Evolutionary conservation across 352 stramenopile species (phyloP), one percentile per base, ranked within the genome.

Genomic region (Globisporangium emineosum): DNA sequence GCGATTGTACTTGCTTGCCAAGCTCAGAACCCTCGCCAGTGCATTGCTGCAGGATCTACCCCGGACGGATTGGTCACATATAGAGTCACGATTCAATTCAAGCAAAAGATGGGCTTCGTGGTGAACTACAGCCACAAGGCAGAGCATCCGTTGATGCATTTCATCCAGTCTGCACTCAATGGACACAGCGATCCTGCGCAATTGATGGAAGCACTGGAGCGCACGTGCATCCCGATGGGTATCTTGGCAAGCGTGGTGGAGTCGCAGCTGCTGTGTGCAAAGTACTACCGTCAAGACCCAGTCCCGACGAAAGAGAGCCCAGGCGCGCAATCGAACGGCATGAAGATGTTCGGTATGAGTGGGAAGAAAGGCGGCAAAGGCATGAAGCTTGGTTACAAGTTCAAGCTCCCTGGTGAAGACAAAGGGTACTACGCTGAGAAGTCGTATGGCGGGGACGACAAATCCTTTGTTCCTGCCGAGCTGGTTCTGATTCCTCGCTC

Each of bases 381-480:
- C 65, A 93, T 94, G 80, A 92, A 92, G 61, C 63, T 94, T 40
- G 86, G 83, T 4, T 94, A 94, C 76, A 94, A 94, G 67, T 89
- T 85, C 43, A 94, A 94, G 70, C 79, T 94, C 13, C 86, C 86
- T 17, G 83, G 86, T 13, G 86, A 94, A 78, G 86, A 93, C 65
- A 93, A 88, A 54, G 85, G 79, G 17, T 93, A 93, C 61, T 93
- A 93, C 45, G 82, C 85, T 23, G 85, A 93, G 68, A 91, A 91
- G 54, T 91, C 82, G 35, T 93, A 93, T 63, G 83, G 83, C 53
- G 81, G 83, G 50, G 86, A 94, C 62, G 86, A 94, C 73, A 93
- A 93, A 65, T 90, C 86, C 30, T 94, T 94, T 50, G 84, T 95
- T 30, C 76, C 85, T 58, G 86, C 83, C 9, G 86, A 95, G 60